Base-by-base conservation (phyloP, 2,329 filamentous ascomycete species). In the Fusarium pininemorale region DNA sequence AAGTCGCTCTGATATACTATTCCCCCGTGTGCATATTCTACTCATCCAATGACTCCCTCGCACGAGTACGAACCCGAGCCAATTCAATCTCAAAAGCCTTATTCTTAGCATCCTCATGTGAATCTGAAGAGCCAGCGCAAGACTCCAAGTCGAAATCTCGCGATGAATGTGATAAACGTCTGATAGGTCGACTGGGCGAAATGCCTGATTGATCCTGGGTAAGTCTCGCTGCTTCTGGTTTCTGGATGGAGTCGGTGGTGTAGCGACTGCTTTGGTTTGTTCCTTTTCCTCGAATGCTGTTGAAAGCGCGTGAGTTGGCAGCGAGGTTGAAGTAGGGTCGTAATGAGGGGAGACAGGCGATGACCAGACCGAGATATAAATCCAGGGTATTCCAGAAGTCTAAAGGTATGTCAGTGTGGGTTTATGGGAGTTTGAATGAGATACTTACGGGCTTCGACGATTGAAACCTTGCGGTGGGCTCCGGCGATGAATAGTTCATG, bases 271-370 rank as follows among this genome's bases (percentile, higher is more conserved):
- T 7, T 13, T 39, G 32, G 24, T 4, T 54, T 3, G 51, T 28
- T 9, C 35, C 35, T 0, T 54, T 39, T n/a, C 35, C 51, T 39
- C 51, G 24, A 3, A 54, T 54, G 4, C 35, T 54, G 14, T 6
- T 69, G 28, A 72, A 72, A 3, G 63, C 68, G 24, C 63, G 69
- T 10, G 69, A 72, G 24, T 72, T 65, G 3, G 69, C 22, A 9
- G 68, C 69, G 24, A 72, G 70, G 28, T 68, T 72, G 32, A 73
- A 73, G 28, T 73, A 73, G 10, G 70, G 70, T 4, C 70, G 56
- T 7, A 73, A 14, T 1, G 70, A 63, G 2, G 70, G 70, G 3
- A 73, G 39, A 28, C 70, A 73, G 2, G 70, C 56, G 6, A 73
- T 66, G 11, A 73, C 65, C 1, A 73, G 41, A 9, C 69, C 69